These are phyloP conservation scores for Trifolium repens DNA, from an alignment of 306 rosid genomes.

Conservation along the genomic window DNA sequence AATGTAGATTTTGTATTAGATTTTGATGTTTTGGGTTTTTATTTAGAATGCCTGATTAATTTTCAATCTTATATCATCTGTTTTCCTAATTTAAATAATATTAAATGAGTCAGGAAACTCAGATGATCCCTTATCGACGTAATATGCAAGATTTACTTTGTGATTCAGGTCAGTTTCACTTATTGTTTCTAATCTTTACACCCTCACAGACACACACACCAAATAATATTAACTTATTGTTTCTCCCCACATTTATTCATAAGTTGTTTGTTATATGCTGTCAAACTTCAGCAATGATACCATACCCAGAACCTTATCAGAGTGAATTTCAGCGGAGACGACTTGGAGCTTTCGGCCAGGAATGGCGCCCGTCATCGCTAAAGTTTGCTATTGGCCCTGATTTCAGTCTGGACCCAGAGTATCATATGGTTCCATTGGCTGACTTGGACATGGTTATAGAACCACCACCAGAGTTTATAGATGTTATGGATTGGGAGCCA, in stretches of 20 bases:
- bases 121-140: constrained; percentile 80
- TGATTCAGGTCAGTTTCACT: constrained; percentile 75
- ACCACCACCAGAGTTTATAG: constrained; percentile 82
- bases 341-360: constrained; percentile 88
- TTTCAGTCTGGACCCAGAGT: constrained; percentile 87
- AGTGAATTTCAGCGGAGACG: constrained; percentile 86
- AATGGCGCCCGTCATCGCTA: constrained; percentile 87
- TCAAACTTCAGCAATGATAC: constrained; percentile 76
- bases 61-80: constrained; percentile 5
- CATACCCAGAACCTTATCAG: constrained; percentile 97
- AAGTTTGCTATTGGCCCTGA: constrained; percentile 90
- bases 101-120: constrained; percentile 81
- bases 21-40: constrained; percentile 32
- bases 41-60: constrained; percentile 23
- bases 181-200: constrained; percentile 36
- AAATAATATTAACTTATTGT: neutral
- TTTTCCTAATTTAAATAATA: constrained; percentile 40
- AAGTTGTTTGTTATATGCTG: constrained; percentile 48
- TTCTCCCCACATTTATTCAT: constrained; percentile 35
- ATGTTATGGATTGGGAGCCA: constrained; percentile 94
- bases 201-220: neutral
- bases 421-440: constrained; percentile 88
- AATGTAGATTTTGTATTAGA: no score
- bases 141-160: constrained; percentile 94
- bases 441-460: constrained; percentile 79